Conservation (phyloP, 768 basidiomycete genomes). For the Auriscalpium orientale region DNA sequence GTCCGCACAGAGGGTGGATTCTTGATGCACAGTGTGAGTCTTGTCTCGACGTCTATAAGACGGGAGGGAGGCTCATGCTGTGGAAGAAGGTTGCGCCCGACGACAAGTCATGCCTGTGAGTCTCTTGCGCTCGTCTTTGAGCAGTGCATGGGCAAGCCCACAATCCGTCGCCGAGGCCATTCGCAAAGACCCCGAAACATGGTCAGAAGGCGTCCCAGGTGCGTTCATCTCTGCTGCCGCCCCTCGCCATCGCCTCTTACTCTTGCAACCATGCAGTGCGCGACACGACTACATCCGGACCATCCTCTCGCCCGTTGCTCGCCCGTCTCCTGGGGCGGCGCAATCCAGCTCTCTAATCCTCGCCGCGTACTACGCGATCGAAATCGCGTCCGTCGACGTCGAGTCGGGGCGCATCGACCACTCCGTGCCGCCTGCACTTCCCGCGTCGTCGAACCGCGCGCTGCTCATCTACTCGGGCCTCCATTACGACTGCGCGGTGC, state of each 20-base stretch:
- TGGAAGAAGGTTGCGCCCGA: conserved; percentile 75
- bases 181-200: conserved; percentile 57
- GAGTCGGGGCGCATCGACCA: conserved; percentile 86
- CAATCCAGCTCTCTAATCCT: conserved; percentile 89
- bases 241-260: background rate
- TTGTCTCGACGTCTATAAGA: too few species aligned
- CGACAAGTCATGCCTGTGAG: conserved; percentile 94
- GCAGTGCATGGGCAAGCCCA: conserved; percentile 62
- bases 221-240: conserved; percentile 5
- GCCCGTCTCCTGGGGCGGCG: conserved; percentile 90
- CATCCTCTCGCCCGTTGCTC: conserved; percentile 73
- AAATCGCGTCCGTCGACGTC: conserved; percentile 87
- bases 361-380: conserved; percentile 71
- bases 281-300: conserved; percentile 71
- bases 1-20: conserved; percentile 58
- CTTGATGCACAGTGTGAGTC: conserved; percentile 63
- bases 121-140: conserved; percentile 85
- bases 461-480: conserved; percentile 92
- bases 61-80: background rate
- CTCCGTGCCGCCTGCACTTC: conserved; percentile 50
- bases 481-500: conserved; percentile 87
- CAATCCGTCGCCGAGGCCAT: conserved; percentile 83
- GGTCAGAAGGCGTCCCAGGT: conserved; percentile 84
- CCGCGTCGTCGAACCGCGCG: conserved; percentile 31
- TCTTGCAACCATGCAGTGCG: conserved; percentile 29